Evolutionary conservation across 805 yeast genomes (phyloP), one percentile per base, ranked within the genome.

Genomic region (Candida peoriensis): DNA sequence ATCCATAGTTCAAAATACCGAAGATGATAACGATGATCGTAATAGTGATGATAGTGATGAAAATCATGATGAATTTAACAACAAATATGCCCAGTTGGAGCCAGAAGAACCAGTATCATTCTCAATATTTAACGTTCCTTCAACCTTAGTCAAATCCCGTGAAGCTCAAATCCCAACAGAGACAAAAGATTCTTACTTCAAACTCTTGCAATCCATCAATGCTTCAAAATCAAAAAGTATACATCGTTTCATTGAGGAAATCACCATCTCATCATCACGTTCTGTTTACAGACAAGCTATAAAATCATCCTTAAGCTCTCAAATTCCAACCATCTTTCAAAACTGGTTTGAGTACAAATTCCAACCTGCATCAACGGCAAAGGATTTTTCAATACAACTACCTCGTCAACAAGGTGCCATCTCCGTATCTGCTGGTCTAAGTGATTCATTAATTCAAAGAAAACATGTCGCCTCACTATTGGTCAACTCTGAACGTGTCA

Each of bases 401-500:
- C 78, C 81, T 10, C 54, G 64, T 10, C 58, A 61, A 28, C 70
- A 73, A 25, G 66, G 68, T 22, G 66, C 76, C 1, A 52, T 76
- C 30, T 60, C 69, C 5, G 52, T 76, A 4, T 48, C 63, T 16
- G 68, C 70, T 4, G 56, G 63, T 19, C 56, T 78, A 33, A 64
- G 69, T 42, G 67, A 64, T 32, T 48, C 58, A 20, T 60, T 66
- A 38, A 55, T 55, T 38, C 57, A 53, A 41, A 64, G 50, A 50
- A 68, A 54, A 35, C 67, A 68, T 45, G 42, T 50, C 9, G 55
- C 66, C 5, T 57, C 51, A 19, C 44, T 72, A 28, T 54, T 59
- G 6, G 62, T 70, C 19, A 72, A 72, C 43, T 66, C 68, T 13
- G 77, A 72, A 42, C 51, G 53, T 13, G 55, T 69, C 15, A 63